These are phyloP conservation scores for Phytopythium chamaehyphon DNA, from an alignment of 352 stramenopile genomes.

Conservation along the genomic window DNA sequence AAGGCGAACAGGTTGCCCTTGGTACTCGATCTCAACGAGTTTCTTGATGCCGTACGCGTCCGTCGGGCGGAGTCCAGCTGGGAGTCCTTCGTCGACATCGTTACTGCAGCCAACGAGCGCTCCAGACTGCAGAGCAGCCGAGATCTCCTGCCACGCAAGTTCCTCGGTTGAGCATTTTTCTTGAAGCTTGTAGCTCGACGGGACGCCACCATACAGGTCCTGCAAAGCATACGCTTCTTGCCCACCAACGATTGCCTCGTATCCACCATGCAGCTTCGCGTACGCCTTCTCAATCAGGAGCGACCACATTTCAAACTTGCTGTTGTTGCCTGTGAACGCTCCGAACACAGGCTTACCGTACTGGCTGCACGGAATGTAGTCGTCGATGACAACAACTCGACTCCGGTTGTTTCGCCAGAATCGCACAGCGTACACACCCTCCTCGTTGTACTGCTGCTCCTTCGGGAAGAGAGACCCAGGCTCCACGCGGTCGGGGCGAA, in stretches of 20 bases:
- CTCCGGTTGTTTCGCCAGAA: constrained; percentile 85
- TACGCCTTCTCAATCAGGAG: constrained; percentile 95
- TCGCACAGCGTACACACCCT: constrained; percentile 83
- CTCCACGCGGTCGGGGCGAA: constrained; percentile 58
- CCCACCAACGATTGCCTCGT: constrained; percentile 86
- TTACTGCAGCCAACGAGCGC: constrained; percentile 74
- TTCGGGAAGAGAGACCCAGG: constrained; percentile 39
- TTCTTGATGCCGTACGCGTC: constrained; percentile 74
- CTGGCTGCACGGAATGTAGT: constrained; percentile 82
- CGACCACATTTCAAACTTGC: constrained; percentile 92
- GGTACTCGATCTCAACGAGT: constrained; percentile 66
- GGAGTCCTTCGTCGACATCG: constrained; percentile 53
- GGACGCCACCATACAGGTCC: constrained; percentile 74
- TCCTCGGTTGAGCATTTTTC: constrained; percentile 60
- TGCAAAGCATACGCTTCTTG: constrained; percentile 76
- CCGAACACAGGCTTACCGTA: constrained; percentile 83
- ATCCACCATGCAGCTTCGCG: constrained; percentile 90
- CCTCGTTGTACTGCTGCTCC: constrained; percentile 87
- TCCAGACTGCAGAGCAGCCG: constrained; percentile 39
- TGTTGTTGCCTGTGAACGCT: constrained; percentile 75
- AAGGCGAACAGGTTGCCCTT: constrained; percentile 48
- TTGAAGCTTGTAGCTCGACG: constrained; percentile 59
- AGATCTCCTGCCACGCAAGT: constrained; percentile 46
- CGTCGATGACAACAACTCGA: constrained; percentile 75
- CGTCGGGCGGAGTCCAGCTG: constrained; percentile 58